Conservation (phyloP, 2,329 filamentous ascomycete species). For the Epichloe aotearoae region DNA sequence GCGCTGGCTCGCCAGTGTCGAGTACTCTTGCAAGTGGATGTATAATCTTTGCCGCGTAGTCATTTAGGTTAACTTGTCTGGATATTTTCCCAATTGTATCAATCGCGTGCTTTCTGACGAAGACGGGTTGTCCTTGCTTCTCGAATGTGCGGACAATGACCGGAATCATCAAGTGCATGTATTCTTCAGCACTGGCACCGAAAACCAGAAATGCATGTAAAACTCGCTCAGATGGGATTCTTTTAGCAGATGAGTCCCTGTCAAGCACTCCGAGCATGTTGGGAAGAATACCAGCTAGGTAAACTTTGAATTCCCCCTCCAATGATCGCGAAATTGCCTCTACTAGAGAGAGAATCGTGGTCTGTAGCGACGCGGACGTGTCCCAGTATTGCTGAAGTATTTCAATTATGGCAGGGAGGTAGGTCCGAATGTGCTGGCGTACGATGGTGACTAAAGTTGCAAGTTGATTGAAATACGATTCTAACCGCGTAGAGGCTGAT, state of each 20-base stretch:
- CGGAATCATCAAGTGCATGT: conserved; percentile 97
- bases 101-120: conserved; percentile 76
- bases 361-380: conserved; percentile 64
- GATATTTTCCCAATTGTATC: conserved; percentile 92
- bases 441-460: conserved; percentile 90
- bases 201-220: conserved; percentile 94
- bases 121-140: conserved; percentile 65
- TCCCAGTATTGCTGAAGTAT: conserved; percentile 88
- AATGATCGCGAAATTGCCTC: conserved; percentile 89
- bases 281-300: conserved; percentile 76
- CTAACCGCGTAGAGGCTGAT: conserved; percentile 63
- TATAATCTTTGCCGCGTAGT: conserved; percentile 92
- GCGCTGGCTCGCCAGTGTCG: conserved; percentile 52
- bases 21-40: conserved; percentile 82
- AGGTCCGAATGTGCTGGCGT: conserved; percentile 87
- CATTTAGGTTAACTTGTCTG: conserved; percentile 90
- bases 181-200: conserved; percentile 89
- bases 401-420: conserved; percentile 68
- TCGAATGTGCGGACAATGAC: conserved; percentile 93
- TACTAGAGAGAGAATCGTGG: conserved; percentile 81
- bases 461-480: conserved; percentile 96
- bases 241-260: conserved; percentile 61
- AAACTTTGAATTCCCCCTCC: conserved; percentile 98
- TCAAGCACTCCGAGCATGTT: conserved; percentile 92
- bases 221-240: conserved; percentile 77